Evolutionary conservation across 495 filamentous ascomycete genomes (phyloP), one percentile per base, ranked within the genome.

Genomic region (Alectoria sarmentosa): DNA sequence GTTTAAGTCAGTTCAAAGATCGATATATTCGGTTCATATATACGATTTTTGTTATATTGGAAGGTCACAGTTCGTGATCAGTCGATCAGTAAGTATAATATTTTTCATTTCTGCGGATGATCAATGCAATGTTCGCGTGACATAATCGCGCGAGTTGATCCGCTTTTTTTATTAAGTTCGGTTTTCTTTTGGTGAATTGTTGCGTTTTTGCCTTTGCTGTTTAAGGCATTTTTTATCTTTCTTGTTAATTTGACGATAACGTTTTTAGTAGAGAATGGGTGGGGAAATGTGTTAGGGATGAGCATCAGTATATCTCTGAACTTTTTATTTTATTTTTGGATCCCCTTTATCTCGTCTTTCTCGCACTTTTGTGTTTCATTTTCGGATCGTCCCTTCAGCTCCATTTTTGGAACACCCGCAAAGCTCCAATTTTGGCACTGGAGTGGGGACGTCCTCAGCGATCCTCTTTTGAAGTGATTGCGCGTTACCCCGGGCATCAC

Each of bases 11-110:
- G 42, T 9, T 44, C 9, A 44, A 44, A 44, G 15, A 4, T 44
- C 9, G 23, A 49, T 49, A 49, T 5, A 26, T 49, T 5, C 0
- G 10, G 5, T 49, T 49, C 10, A 49, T 49, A 49, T 5, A 5
- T 49, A 49, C 23, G 10, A 49, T 49, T 26, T 49, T 23, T 49
- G 5, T 49, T 14, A 49, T 49, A 5, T 9, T 49, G 10, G 10
- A 5, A 49, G 46, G 23, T 5, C 23, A 49, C 46, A 3, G 10
- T 49, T 49, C 19, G 21, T 60, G 44, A 64, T 60, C 30, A n/a
- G 26, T 67, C 37, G 54, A 70, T 57, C n/a, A 32, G 63, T 70
- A 68, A n/a, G 37, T 65, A 65, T 70, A 70, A 65, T 68, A 70
- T 56, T 66, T 69, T 44, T 58, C 52, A 52, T 59, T 62, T 59